Percentiles rank a stretch among this genome's conserved stretches.
These are phyloP conservation scores for Debaryomyces prosopidis DNA, from an alignment of 805 yeast genomes.

Conservation along the genomic window DNA sequence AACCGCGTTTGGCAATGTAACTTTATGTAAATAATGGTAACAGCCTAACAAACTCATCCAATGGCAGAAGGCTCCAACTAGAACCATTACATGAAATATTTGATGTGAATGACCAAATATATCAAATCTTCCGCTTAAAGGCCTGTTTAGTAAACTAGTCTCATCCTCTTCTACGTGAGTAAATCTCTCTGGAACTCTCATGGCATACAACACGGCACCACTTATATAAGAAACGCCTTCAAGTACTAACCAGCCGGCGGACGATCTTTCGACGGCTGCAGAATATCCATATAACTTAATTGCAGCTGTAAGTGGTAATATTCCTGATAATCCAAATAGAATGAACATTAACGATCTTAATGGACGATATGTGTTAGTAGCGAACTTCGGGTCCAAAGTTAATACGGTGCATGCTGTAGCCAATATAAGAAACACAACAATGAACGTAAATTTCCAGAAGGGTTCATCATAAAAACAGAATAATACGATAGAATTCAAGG, in stretches of 20 bases:
- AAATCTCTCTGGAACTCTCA: constrained; percentile 73
- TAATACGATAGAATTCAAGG: constrained; percentile 47
- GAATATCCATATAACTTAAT: constrained; percentile 46
- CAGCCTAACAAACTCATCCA: constrained; percentile 60
- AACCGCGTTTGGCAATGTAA: constrained; percentile 2
- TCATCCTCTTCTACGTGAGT: constrained; percentile 25
- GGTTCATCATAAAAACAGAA: constrained; percentile 48
- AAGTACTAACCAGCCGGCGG: constrained; percentile 58
- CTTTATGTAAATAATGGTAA: constrained; percentile 49
- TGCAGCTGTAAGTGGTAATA: constrained; percentile 66
- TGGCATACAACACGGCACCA: constrained; percentile 81
- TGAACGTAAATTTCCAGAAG: constrained; percentile 36
- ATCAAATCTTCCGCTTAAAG: constrained; percentile 48
- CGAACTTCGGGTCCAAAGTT: constrained; percentile 65
- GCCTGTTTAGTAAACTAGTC: constrained; percentile 8
- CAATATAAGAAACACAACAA: constrained; percentile 47
- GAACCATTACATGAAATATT: constrained; percentile 76
- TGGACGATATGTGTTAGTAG: constrained; percentile 72
- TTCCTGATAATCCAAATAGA: constrained; percentile 75
- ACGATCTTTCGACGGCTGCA: constrained; percentile 51
- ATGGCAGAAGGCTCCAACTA: constrained; percentile 75
- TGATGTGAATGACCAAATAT: constrained; percentile 82
- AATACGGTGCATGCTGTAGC: constrained; percentile 64
- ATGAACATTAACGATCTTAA: constrained; percentile 78
- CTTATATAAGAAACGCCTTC: constrained; percentile 76